Conservation (phyloP, 176 grass and related monocot genomes). For the Pontederia paniculata region DNA sequence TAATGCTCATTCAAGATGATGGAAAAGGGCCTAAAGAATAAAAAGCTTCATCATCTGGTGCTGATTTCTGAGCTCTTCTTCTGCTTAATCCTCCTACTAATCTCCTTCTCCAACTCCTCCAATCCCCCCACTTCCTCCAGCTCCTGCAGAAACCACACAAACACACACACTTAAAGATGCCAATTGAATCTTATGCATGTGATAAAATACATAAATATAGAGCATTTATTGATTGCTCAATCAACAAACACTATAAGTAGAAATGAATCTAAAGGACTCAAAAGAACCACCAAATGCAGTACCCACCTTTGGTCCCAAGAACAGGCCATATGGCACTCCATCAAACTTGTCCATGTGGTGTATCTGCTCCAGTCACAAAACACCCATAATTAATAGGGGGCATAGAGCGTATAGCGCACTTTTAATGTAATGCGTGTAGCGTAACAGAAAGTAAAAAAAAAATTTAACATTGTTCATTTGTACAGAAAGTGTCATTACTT, state of each 20-base stretch:
- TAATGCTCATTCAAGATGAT: too few species aligned
- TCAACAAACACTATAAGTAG: too few species aligned
- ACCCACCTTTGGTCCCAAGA: conserved; percentile 82
- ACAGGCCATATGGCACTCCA: conserved; percentile 77
- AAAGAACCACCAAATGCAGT: neutral
- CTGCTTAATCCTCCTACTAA: conserved; percentile 57
- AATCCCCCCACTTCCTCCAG: conserved; percentile 68
- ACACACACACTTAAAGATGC: neutral
- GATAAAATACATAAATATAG: too few species aligned
- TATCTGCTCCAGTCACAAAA: conserved; percentile 31
- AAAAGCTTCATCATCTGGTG: neutral
- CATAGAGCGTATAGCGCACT: too few species aligned
- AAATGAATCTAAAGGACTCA: neutral
- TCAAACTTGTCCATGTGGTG: conserved; percentile 93
- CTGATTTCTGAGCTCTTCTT: conserved; percentile 7
- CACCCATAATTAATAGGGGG: neutral
- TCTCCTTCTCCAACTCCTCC: conserved; percentile 74
- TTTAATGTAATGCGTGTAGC: too few species aligned
- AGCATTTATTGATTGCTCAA: too few species aligned
- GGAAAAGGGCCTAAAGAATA: too few species aligned
- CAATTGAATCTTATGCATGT: too few species aligned
- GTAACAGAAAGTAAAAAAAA: too few species aligned
- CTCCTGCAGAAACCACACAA: conserved; percentile 35
- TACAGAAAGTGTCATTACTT: too few species aligned
- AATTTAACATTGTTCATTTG: too few species aligned